Conservation (phyloP, 352 stramenopile species). For the Phytophthora niederhauseri region DNA sequence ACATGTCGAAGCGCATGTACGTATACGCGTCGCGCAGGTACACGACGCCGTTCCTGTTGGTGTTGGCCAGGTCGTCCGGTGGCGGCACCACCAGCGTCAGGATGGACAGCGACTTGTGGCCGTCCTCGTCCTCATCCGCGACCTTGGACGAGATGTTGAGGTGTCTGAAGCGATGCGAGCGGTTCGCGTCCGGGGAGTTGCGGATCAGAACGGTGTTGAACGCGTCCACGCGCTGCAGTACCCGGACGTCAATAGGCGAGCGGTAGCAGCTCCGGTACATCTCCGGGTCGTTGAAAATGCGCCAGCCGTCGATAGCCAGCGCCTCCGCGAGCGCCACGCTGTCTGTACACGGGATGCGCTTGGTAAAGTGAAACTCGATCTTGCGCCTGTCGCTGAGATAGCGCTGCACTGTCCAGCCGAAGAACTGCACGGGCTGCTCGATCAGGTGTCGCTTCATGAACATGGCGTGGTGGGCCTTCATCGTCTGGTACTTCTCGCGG, state of each 20-base stretch:
- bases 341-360: conserved; percentile 31
- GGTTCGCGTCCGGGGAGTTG: conserved; percentile 43
- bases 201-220: conserved; percentile 47
- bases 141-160: conserved; percentile 50
- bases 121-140: conserved; percentile 34
- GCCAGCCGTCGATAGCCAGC: conserved; percentile 37
- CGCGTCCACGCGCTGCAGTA: conserved; percentile 47
- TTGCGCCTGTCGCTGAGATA: conserved; percentile 31
- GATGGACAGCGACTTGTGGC: conserved; percentile 36
- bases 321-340: conserved; percentile 28
- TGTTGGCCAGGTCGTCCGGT: conserved; percentile 30
- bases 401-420: conserved; percentile 52
- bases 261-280: conserved; percentile 48
- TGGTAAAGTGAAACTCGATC: conserved; percentile 53
- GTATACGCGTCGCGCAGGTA: conserved; percentile 50
- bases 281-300: conserved; percentile 41
- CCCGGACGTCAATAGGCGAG: conserved; percentile 37
- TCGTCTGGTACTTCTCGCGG: conserved; percentile 30
- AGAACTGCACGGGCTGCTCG: conserved; percentile 30
- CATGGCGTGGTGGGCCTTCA: conserved; percentile 31
- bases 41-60: conserved; percentile 38
- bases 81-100: conserved; percentile 40
- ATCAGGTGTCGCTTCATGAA: conserved; percentile 28
- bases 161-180: conserved; percentile 39
- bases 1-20: conserved; percentile 54